These are phyloP conservation scores for Dactylella cylindrospora DNA, from an alignment of 2,329 filamentous ascomycete genomes.

Conservation along the genomic window DNA sequence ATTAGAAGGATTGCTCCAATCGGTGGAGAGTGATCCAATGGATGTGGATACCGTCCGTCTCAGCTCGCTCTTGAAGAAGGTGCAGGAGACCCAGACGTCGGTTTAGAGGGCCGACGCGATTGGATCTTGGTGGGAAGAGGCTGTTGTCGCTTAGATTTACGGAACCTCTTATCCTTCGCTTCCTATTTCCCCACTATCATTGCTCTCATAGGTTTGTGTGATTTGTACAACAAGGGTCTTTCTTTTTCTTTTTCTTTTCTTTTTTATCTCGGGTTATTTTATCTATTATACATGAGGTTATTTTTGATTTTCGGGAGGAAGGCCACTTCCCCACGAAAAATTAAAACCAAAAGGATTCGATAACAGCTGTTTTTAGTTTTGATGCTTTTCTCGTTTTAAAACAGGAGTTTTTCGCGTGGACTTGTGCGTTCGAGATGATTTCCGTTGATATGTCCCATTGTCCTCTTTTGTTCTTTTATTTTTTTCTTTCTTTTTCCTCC, in stretches of 20 bases:
- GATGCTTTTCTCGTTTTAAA: conserved; percentile 3
- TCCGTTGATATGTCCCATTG: too few species aligned
- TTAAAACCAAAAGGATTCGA: conserved; percentile 25
- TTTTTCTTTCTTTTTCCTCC: too few species aligned
- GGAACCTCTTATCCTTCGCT: conserved; percentile 2
- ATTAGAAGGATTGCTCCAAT: conserved; percentile 75
- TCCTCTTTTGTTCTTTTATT: too few species aligned
- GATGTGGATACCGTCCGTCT: conserved; percentile 76
- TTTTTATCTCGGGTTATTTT: conserved; percentile 14
- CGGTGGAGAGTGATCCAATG: conserved; percentile 81
- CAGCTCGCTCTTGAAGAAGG: conserved; percentile 74
- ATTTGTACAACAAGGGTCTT: conserved; percentile 1
- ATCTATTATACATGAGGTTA: too few species aligned
- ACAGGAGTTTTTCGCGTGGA: conserved; percentile 27
- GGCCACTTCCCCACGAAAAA: too few species aligned
- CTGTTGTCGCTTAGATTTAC: conserved; percentile 12
- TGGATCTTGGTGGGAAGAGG: neutral
- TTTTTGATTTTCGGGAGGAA: conserved; percentile 14
- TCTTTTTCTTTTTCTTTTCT: neutral
- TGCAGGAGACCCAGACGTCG: conserved; percentile 60
- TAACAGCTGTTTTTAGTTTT: conserved; percentile 24
- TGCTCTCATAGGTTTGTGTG: neutral
- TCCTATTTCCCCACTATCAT: neutral
- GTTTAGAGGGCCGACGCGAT: conserved; percentile 16
- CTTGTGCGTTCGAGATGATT: too few species aligned